These are phyloP conservation scores for Scheffersomyces lignosus DNA, from an alignment of 805 yeast species.

Conservation along the genomic window DNA sequence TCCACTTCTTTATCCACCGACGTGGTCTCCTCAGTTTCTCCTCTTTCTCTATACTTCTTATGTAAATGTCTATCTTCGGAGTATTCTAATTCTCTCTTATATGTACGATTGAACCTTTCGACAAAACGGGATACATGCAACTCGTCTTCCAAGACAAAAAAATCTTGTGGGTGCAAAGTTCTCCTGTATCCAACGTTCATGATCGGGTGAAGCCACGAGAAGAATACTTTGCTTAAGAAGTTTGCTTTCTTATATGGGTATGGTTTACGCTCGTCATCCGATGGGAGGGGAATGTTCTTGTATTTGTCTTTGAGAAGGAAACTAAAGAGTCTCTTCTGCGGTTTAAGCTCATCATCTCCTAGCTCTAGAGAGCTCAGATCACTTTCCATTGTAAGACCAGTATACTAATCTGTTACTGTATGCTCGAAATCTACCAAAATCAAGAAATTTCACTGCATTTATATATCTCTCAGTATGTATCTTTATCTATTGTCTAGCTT, in stretches of 20 bases:
- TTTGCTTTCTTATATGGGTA: constrained; percentile 8
- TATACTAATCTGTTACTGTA: no score
- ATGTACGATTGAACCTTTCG: neutral
- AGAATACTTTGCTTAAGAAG: constrained; percentile 12
- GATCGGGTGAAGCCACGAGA: constrained; percentile 21
- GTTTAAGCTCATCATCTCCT: neutral
- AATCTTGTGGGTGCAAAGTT: constrained; percentile 16
- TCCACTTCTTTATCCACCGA: constrained; percentile 1
- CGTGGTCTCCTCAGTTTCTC: constrained; percentile 8
- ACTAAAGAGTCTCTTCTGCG: neutral
- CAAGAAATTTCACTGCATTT: no score
- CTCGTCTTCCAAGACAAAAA: constrained; percentile 12
- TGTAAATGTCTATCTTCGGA: constrained; percentile 7
- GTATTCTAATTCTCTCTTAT: neutral
- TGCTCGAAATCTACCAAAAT: no score
- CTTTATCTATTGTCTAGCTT: no score
- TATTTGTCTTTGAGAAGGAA: neutral
- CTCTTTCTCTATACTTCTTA: neutral
- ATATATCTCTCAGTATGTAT: no score
- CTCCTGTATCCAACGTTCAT: constrained; percentile 18
- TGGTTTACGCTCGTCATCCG: constrained; percentile 8
- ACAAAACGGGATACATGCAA: constrained; percentile 7
- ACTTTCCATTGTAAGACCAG: no score
- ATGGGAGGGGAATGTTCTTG: constrained; percentile 8
- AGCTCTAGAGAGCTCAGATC: neutral